Evolutionary conservation across 495 filamentous ascomycete species (phyloP), one percentile per base, ranked within the genome.

Genomic region (Parmelia sp.): DNA sequence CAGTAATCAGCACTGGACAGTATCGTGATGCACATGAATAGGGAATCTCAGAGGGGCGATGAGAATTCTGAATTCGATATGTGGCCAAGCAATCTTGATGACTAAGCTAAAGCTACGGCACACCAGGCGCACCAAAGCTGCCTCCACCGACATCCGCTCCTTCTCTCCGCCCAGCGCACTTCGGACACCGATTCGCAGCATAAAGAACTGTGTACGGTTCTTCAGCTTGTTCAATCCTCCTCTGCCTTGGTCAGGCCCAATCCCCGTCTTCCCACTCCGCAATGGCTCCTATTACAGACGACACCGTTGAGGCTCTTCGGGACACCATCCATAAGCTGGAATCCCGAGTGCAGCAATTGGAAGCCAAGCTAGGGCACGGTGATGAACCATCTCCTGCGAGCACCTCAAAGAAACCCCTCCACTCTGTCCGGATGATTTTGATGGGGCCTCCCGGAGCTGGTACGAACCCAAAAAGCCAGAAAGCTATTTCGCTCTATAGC

Each of bases 391-490:
- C 25, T 19, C 27, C 49, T 19, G 15, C n/a, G 9, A 44, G 29
- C 56, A 63, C 73, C 74, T 53, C 82, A 65, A 79, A 81, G 69
- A 74, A 75, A 23, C 40, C 78, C 39, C 68, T 74, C 21, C 78
- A 88, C 68, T 83, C 84, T 69, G 83, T 97, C 76, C 85, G 94
- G 77, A 95, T 97, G 87, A 91, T 99, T 71, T 79, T 99, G 69
- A 97, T 99, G 84, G 94, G 94, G 19, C 95, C 94, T 73, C 94
- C 94, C 57, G 94, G 94, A 74, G 94, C 94, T 76, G 94, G 94
- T 97, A 87, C 63, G 88, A 77, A 25, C 49, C 45, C 51, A 58
- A 56, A 27, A 42, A 49, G 40, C 40, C 51, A 40, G 27, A 47
- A 37, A 63, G 47, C n/a, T 4, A 39, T 36, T 23, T 47, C 58